Conservation (phyloP, 2,329 filamentous ascomycete genomes). For the Claviceps digitariae region DNA sequence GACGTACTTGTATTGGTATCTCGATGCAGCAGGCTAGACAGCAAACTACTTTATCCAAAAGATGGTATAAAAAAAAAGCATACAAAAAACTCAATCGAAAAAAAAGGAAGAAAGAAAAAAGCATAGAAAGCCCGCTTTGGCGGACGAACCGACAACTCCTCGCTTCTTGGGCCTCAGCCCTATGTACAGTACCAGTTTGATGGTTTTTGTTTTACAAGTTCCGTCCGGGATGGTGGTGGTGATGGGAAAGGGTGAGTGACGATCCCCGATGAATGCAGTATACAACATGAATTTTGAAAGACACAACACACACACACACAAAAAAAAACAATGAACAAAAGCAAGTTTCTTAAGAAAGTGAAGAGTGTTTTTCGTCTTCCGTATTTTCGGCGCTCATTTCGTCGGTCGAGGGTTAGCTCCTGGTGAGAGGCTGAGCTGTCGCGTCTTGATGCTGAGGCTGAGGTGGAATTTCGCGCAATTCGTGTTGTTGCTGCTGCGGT, state of each 20-base stretch:
- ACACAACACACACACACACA: too few relatives aligned
- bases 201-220: neutral
- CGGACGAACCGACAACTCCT: neutral
- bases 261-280: neutral
- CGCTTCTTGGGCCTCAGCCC: neutral
- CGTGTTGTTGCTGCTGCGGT: conserved; percentile 1
- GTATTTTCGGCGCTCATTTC: too few relatives aligned
- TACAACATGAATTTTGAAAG: neutral
- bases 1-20: too few relatives aligned
- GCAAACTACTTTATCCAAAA: too few relatives aligned
- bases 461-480: conserved; percentile 1
- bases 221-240: too few relatives aligned
- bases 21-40: too few relatives aligned
- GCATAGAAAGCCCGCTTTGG: too few relatives aligned
- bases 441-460: neutral
- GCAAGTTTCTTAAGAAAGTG: neutral
- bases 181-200: neutral
- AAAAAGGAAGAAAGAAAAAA: too few relatives aligned
- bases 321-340: too few relatives aligned
- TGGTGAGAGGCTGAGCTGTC: neutral
- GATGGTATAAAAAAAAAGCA: too few relatives aligned
- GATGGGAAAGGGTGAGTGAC: too few relatives aligned
- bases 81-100: too few relatives aligned
- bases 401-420: neutral
- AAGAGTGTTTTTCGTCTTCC: neutral